phyloP scores from a whole-genome alignment of 2,329 filamentous ascomycete species.

The Fusarium sp. region DNA sequence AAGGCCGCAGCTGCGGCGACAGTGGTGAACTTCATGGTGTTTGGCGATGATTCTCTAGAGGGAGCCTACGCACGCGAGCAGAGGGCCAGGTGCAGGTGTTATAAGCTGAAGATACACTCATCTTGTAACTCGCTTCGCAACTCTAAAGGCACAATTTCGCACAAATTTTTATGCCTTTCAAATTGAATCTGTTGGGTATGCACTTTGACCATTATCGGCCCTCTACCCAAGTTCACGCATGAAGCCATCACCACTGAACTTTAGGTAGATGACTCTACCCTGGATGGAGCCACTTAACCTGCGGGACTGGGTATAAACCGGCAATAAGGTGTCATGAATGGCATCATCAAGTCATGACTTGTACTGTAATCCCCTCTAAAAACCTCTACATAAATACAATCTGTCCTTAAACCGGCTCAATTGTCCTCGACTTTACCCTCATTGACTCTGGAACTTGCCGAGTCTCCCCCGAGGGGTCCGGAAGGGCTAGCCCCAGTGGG shows the following conservation, averaged over 20 bases:
- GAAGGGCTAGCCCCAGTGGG: conserved; percentile 44
- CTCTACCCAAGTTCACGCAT: not conserved
- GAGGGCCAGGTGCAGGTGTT: not conserved
- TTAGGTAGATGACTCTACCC: not conserved
- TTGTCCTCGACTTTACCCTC: not conserved
- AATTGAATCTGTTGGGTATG: not conserved
- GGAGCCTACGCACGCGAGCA: not conserved
- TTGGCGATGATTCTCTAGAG: not conserved
- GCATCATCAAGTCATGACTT: conserved; percentile 4
- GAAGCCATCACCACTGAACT: not conserved
- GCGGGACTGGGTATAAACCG: conserved; percentile 20
- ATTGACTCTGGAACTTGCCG: not conserved
- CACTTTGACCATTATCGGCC: not conserved
- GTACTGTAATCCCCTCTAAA: not conserved
- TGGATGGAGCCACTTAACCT: conserved; percentile 7
- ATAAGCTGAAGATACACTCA: not conserved
- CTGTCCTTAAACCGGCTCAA: not conserved
- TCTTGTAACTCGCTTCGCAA: not conserved
- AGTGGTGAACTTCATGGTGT: not conserved
- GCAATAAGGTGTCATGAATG: not conserved
- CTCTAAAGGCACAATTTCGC: not conserved
- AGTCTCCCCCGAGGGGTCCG: conserved; percentile 27
- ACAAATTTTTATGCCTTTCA: not conserved
- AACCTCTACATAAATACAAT: not conserved
- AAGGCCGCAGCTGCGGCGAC: not conserved